phyloP scores from a whole-genome alignment of 2,329 filamentous ascomycete species.

The Phyllosticta paracitricarpa region DNA sequence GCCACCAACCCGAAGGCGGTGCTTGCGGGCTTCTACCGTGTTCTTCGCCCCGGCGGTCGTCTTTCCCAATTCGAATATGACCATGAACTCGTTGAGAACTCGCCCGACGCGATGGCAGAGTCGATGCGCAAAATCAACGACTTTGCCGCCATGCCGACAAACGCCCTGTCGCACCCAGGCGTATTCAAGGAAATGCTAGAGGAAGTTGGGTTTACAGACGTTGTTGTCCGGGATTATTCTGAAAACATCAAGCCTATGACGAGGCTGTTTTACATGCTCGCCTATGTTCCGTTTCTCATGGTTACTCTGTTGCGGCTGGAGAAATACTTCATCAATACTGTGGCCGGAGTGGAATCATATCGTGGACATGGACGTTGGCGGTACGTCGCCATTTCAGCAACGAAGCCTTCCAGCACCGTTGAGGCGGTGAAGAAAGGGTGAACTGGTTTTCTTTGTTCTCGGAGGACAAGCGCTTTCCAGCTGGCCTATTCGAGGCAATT shows the following conservation, averaged over 20 bases:
- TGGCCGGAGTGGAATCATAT: neutral
- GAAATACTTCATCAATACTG: neutral
- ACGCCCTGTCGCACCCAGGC: neutral
- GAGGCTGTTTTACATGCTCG: neutral
- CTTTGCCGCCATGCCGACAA: neutral
- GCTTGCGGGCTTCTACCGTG: neutral
- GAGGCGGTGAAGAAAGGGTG: neutral
- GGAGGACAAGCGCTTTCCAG: neutral
- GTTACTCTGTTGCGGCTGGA: neutral
- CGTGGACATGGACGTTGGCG: neutral
- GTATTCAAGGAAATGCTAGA: neutral
- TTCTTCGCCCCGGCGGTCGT: neutral
- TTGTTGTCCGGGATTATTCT: neutral
- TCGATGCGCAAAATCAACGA: neutral
- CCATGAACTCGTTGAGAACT: neutral
- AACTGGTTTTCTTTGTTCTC: neutral
- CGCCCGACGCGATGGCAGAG: neutral
- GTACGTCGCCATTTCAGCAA: neutral
- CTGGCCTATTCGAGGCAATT: too few relatives aligned
- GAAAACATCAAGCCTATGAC: neutral
- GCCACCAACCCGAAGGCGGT: neutral
- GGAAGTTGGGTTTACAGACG: neutral
- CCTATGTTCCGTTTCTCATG: neutral
- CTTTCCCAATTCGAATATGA: neutral
- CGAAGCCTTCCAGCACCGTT: neutral